A percentile compares a stretch with the other conserved stretches of the same genome.
phyloP scores from a whole-genome alignment of 2,329 filamentous ascomycete genomes.

The Immersiporthe knoxdaviesiana region DNA sequence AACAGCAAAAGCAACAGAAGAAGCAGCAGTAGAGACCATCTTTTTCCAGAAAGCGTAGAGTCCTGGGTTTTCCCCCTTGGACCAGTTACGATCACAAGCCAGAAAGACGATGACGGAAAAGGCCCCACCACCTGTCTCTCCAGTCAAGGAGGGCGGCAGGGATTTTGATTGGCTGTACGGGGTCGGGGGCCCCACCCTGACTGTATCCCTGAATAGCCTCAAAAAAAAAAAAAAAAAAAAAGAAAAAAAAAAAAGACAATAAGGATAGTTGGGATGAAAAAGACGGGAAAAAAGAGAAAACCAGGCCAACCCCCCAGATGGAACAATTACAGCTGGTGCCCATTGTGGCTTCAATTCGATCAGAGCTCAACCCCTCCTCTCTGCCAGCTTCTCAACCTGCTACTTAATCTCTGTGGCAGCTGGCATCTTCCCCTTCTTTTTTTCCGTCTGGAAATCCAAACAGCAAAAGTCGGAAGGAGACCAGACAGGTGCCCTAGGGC shows the following conservation, averaged over 20 bases:
- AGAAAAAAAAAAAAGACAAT: background rate
- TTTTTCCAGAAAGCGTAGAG: too few species aligned
- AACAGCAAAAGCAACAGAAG: background rate
- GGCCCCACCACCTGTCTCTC: constrained; percentile 1
- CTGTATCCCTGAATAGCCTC: constrained; percentile 13
- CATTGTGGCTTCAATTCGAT: background rate
- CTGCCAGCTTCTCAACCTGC: background rate
- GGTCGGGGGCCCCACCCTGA: background rate
- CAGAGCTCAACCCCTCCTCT: background rate
- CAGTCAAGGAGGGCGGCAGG: background rate
- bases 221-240: background rate
- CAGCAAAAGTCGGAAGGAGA: background rate
- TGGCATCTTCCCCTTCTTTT: background rate
- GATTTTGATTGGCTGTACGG: background rate
- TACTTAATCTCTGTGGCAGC: background rate
- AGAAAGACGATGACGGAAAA: constrained; percentile 9
- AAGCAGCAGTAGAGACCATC: background rate
- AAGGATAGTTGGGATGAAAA: background rate
- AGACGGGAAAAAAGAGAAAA: background rate
- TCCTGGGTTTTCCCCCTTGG: constrained; percentile 1
- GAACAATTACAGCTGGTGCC: constrained; percentile 1
- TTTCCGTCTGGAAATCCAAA: background rate
- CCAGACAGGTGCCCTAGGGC: background rate
- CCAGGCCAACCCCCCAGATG: background rate
- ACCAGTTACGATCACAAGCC: constrained; percentile 26